Percentiles rank a stretch among this genome's conserved stretches.
Evolutionary conservation across 2,329 filamentous ascomycete genomes (phyloP).

Genomic region (Fusarium azukiicola): DNA sequence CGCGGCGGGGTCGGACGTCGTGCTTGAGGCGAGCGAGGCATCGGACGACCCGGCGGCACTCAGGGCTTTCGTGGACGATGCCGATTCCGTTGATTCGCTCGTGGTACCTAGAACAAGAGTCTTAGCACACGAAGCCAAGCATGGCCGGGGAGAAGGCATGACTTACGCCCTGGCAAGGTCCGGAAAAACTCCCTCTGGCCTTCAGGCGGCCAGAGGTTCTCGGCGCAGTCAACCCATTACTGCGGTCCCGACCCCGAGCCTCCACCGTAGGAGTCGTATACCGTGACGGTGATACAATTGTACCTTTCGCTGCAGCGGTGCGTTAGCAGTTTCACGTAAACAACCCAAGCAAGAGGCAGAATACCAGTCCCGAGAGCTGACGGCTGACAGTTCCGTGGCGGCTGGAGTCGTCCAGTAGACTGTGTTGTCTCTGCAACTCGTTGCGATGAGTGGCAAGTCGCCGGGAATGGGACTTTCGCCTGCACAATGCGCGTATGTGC

Average conservation of each 20-base stretch:
- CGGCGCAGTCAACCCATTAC: constrained; percentile 2
- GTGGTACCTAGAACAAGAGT: not conserved
- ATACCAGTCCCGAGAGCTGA: constrained; percentile 4
- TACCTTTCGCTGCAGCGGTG: not conserved
- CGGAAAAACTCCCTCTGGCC: not conserved
- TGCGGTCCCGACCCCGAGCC: not conserved
- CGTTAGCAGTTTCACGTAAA: not conserved
- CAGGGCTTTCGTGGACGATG: not conserved
- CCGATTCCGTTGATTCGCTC: not conserved
- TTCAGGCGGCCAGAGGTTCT: constrained; percentile 1
- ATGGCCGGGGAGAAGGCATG: not conserved
- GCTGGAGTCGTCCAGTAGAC: constrained; percentile 4
- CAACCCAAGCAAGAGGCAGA: not conserved
- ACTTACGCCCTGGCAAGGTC: not conserved
- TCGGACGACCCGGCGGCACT: not conserved
- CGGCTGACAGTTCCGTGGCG: not conserved
- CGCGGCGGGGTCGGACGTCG: not conserved
- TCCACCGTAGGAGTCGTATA: not conserved
- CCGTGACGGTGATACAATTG: not conserved
- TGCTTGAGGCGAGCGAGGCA: not conserved
- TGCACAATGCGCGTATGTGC: constrained; percentile 1
- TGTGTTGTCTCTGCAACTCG: not conserved
- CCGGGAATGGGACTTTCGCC: not conserved
- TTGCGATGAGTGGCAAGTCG: not conserved
- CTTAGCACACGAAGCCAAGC: not conserved